Base-by-base conservation (phyloP, 163 green algal genomes). In the Chloromonas sp. region DNA sequence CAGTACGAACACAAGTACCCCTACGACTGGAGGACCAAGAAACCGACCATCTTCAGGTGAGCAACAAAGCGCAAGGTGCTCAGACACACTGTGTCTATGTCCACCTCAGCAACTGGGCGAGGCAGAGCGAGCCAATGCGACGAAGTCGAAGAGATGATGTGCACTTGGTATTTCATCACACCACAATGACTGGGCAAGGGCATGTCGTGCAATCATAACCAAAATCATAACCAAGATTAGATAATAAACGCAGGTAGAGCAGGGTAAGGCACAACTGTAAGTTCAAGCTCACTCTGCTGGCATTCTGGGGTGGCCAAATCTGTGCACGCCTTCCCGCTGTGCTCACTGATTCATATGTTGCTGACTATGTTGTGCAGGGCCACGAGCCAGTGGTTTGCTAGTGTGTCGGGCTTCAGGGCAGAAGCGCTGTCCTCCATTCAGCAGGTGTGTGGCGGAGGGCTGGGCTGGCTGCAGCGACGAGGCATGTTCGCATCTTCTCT, bases 1-100 rank as follows among this genome's bases (percentile, higher is more conserved):
- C 36, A 74, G 60, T 99, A 99, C 89, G 91, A 86, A 60, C 97
- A 99, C 95, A 98, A 98, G 91, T 99, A 99, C 90, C 97, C 97
- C 0, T 99, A 99, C 88, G 97, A 99, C 92, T 99, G 97, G 97
- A 92, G 97, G 61, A 99, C 96, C 74, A 99, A 99, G 92, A 97
- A 98, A 88, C 97, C 97, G 1, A 98, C 96, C 86, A 99, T 99
- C 88, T 98, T 99, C 90, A 92, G 87, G 86, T 89, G 59, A 0
- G 58, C 36, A 36, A 36, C 36, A 36, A 3, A 57, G 13, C 57
- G 76, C 58, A 70, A 14, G 36, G 58, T 14, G 13, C 36, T 36
- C 36, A 36, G 36, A 36, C 36, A 36, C 36, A 36, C 36, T 36
- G 36, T 36, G 36, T 36, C 36, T 36, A 36, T 36, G 36, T 36